Base-by-base conservation (phyloP, 148 eudicot species). In the Chenopodium formosanum region DNA sequence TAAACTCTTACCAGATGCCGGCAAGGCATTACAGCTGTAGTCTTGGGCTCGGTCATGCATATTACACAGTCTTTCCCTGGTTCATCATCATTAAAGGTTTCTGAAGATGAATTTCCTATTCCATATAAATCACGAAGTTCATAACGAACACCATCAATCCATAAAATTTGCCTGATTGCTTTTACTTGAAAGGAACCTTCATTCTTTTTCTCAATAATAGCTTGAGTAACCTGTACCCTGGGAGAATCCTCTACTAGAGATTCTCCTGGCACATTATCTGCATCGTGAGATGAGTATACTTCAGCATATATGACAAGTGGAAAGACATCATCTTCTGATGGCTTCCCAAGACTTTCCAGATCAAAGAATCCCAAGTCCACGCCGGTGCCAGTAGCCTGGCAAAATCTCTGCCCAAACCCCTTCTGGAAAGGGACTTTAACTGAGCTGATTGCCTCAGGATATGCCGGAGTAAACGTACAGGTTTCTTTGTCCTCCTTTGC, bases 71-170 rank as follows among this genome's bases (percentile, higher is more conserved):
- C 97, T 85, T 90, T 90, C 13, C 93, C 97, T 0, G 91, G 89
- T 14, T 86, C 94, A 74, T 83, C 86, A 63, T 92, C 91, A 52
- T 79, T 88, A 73, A 87, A 83, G 64, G 87, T 80, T 83, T 89
- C 89, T 14, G 78, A 86, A 74, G 91, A 73, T 74, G 92, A 87
- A 67, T 84, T 83, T 27, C 90, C 90, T 19, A 93, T 89, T 79
- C 98, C 98, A 87, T 85, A 94, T 20, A 94, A 78, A 71, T 94
- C 98, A 78, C 90, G 94, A 46, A 94, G 86, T 88, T 94, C 98
- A 86, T 94, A 94, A 10, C 94, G 89, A 52, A 86, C 91, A 14
- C 89, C 91, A 79, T 93, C 94, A 66, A 89, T 84, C 90, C 90
- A 93, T 86, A 94, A 81, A 76, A 90, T 86, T 80, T 94, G 98